Evolutionary conservation across 108 stramenopile genomes (phyloP).

Genomic region (Skeletonema marinoi): DNA sequence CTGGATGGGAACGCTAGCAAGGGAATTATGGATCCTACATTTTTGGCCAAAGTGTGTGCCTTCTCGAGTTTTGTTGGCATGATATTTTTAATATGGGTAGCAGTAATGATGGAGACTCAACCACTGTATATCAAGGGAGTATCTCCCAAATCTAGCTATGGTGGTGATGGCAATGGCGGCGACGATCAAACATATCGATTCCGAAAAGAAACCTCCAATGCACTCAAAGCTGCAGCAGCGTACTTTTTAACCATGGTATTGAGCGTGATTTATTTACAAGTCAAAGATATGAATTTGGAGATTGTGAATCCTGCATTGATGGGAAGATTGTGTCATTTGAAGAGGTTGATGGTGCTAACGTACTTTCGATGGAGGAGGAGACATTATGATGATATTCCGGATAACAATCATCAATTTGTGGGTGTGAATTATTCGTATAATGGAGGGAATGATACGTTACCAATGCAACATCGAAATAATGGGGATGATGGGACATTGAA

Average conservation of each 20-base stretch:
- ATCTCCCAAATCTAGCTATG: slow-evolving; percentile 16
- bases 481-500: slow-evolving; percentile 17
- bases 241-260: slow-evolving; percentile 47
- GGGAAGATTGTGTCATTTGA: slow-evolving; percentile 32
- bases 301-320: slow-evolving; percentile 24
- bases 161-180: background rate
- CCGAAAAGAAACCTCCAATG: slow-evolving; percentile 50
- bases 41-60: slow-evolving; percentile 40
- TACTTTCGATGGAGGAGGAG: slow-evolving; percentile 45
- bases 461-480: slow-evolving; percentile 16
- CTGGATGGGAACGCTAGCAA: background rate
- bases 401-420: slow-evolving; percentile 8
- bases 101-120: slow-evolving; percentile 38
- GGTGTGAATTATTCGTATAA: background rate
- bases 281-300: slow-evolving; percentile 33
- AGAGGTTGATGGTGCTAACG: slow-evolving; percentile 23
- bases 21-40: slow-evolving; percentile 23
- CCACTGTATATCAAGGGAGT: slow-evolving; percentile 49
- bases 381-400: slow-evolving; percentile 49
- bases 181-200: slow-evolving; percentile 28
- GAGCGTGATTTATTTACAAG: slow-evolving; percentile 39
- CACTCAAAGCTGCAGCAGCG: slow-evolving; percentile 47
- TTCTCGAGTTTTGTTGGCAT: slow-evolving; percentile 35
- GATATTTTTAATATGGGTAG: slow-evolving; percentile 43
- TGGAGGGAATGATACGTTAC: background rate